Evolutionary conservation across 805 yeast genomes (phyloP).

Genomic region (Candida incommunis): DNA sequence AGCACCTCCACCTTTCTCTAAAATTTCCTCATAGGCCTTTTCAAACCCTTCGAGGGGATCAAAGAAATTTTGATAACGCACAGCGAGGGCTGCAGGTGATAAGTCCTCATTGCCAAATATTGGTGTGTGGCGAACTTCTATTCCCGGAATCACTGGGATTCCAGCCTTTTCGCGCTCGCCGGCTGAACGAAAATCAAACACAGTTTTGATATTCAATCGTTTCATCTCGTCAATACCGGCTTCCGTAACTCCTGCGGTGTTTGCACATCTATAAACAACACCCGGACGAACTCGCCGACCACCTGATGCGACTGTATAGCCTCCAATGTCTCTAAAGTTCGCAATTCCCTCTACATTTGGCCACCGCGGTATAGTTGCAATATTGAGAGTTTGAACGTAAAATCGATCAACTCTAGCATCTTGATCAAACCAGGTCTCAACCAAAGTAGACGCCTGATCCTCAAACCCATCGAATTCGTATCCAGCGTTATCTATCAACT

Average conservation of each 20-base stretch:
- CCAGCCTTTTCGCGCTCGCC: constrained; percentile 35
- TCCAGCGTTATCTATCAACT: not conserved
- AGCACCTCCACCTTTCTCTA: constrained; percentile 33
- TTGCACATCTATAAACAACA: constrained; percentile 49
- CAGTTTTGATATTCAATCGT: constrained; percentile 33
- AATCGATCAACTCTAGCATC: constrained; percentile 31
- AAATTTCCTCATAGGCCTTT: constrained; percentile 45
- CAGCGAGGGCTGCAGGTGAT: constrained; percentile 52
- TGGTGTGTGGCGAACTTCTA: constrained; percentile 39
- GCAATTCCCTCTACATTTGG: constrained; percentile 49
- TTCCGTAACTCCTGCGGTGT: constrained; percentile 36
- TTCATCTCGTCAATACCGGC: constrained; percentile 31
- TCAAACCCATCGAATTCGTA: not conserved
- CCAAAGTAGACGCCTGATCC: not conserved
- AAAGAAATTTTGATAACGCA: constrained; percentile 37
- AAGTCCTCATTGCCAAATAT: constrained; percentile 38
- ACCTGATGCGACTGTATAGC: constrained; percentile 35
- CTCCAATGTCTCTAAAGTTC: constrained; percentile 74
- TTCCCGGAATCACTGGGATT: constrained; percentile 30
- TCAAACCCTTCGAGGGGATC: constrained; percentile 50
- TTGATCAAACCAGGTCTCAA: not conserved
- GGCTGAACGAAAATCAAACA: constrained; percentile 57
- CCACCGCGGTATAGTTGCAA: constrained; percentile 41
- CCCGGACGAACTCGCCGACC: constrained; percentile 32
- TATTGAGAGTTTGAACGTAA: constrained; percentile 20